A percentile compares a stretch with the other conserved stretches of the same genome.
Conservation (phyloP, 352 stramenopile species). For the Globisporangium iwayamae region DNA sequence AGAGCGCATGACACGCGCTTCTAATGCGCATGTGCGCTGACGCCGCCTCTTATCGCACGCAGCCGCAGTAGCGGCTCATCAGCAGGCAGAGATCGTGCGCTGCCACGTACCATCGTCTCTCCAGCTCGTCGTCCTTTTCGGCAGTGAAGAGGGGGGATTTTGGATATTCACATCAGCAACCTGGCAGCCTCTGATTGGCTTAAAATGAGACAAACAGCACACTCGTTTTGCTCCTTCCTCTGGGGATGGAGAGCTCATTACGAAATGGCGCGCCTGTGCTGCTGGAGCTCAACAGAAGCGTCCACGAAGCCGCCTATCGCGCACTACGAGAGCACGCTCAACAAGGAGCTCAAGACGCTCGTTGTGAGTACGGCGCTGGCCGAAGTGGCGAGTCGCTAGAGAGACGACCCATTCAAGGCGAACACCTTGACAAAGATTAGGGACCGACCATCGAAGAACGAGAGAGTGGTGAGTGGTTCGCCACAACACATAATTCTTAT, state of each 20-base stretch:
- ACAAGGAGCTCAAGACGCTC: not conserved
- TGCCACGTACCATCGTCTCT: constrained; percentile 8
- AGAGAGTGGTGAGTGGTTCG: no score
- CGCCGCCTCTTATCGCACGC: not conserved
- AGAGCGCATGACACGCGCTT: not conserved
- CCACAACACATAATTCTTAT: no score
- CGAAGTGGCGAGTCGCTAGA: not conserved
- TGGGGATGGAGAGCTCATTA: no score
- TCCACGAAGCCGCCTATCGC: not conserved
- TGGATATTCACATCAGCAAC: not conserved
- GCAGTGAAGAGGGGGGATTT: not conserved
- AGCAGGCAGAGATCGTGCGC: not conserved
- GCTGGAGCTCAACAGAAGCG: not conserved
- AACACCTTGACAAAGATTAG: not conserved
- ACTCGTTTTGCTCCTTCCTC: no score
- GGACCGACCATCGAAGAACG: no score
- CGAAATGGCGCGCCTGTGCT: no score
- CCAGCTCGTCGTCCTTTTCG: not conserved
- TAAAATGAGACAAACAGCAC: no score
- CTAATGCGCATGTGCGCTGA: not conserved
- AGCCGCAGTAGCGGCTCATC: no score
- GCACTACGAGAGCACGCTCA: not conserved
- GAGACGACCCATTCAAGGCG: not conserved
- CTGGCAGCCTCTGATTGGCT: no score
- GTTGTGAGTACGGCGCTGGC: not conserved